A percentile compares a stretch with the other conserved stretches of the same genome.
Evolutionary conservation across 305 asterid species (phyloP).

Genomic region (Rubia tinctorum): DNA sequence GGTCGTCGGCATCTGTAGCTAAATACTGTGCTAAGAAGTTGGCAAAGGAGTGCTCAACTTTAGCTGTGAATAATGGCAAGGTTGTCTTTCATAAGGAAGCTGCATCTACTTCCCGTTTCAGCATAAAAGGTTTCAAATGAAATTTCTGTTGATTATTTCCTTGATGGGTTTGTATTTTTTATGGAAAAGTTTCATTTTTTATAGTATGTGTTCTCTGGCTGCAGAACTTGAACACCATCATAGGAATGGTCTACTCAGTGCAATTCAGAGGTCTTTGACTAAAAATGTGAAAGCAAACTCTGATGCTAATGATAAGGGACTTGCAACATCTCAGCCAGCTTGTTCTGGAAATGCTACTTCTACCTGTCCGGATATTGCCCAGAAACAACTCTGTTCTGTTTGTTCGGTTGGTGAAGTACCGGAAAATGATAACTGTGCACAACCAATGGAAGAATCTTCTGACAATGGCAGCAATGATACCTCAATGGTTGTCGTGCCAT

Average conservation of each 20-base stretch:
- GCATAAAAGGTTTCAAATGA: slow-evolving; percentile 43
- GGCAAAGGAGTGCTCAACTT: slow-evolving; percentile 60
- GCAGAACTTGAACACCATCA: slow-evolving; percentile 58
- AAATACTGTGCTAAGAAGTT: slow-evolving; percentile 81
- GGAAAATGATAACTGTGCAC: slow-evolving; percentile 9
- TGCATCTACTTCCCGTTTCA: slow-evolving; percentile 32
- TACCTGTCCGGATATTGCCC: not conserved
- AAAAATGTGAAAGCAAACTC: slow-evolving; percentile 52
- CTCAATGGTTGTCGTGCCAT: slow-evolving; percentile 23
- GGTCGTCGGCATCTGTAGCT: slow-evolving; percentile 79
- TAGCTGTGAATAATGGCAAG: slow-evolving; percentile 81
- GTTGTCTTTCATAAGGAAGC: slow-evolving; percentile 62
- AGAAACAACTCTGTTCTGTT: slow-evolving; percentile 18
- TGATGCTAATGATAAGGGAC: slow-evolving; percentile 32
- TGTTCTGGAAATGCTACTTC: slow-evolving; percentile 19
- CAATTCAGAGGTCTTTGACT: slow-evolving; percentile 67
- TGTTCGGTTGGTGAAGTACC: slow-evolving; percentile 14
- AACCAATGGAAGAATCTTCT: slow-evolving; percentile 21
- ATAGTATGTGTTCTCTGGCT: slow-evolving; percentile 18
- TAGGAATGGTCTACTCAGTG: slow-evolving; percentile 49
- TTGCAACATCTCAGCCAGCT: slow-evolving; percentile 39
- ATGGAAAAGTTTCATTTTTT: not conserved
- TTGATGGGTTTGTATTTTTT: not conserved
- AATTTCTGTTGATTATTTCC: not conserved
- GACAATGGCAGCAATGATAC: slow-evolving; percentile 14